phyloP scores from a whole-genome alignment of 2,329 filamentous ascomycete species.

The Colletotrichum cordylinicola region DNA sequence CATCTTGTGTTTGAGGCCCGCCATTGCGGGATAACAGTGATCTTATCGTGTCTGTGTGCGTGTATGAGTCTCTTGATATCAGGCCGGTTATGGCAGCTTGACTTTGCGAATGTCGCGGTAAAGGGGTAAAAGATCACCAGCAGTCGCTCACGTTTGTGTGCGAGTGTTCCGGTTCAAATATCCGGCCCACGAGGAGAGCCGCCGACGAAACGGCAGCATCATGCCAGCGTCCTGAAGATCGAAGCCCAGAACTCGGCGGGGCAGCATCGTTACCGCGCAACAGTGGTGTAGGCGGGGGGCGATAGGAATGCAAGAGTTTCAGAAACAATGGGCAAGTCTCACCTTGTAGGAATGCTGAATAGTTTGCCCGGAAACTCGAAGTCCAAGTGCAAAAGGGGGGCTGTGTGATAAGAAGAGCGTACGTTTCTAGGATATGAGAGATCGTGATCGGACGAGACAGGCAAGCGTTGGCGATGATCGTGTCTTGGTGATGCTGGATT shows the following conservation, averaged over 20 bases:
- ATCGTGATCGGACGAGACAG: background rate
- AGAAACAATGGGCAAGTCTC: conserved; percentile 20
- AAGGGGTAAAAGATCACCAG: background rate
- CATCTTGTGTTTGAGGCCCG: background rate
- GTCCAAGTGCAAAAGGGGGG: background rate
- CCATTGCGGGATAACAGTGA: conserved; percentile 8
- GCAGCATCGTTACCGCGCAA: conserved; percentile 18
- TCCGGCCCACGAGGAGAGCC: background rate
- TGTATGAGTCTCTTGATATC: background rate
- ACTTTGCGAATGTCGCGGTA: background rate
- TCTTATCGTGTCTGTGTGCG: background rate
- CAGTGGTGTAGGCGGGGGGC: background rate
- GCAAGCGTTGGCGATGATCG: background rate
- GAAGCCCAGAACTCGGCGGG: background rate
- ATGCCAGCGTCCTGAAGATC: background rate
- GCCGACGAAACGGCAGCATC: background rate
- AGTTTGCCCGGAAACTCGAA: conserved; percentile 3
- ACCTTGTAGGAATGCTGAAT: conserved; percentile 21
- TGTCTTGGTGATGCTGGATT: background rate
- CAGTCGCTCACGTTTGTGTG: background rate
- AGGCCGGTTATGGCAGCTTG: background rate
- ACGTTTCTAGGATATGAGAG: background rate
- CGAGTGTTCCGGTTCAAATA: background rate
- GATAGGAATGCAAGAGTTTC: conserved; percentile 13
- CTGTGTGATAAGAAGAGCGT: background rate